Evolutionary conservation across 148 eudicot species (phyloP), one percentile per base, ranked within the genome.

Genomic region (Limonium bicolor): DNA sequence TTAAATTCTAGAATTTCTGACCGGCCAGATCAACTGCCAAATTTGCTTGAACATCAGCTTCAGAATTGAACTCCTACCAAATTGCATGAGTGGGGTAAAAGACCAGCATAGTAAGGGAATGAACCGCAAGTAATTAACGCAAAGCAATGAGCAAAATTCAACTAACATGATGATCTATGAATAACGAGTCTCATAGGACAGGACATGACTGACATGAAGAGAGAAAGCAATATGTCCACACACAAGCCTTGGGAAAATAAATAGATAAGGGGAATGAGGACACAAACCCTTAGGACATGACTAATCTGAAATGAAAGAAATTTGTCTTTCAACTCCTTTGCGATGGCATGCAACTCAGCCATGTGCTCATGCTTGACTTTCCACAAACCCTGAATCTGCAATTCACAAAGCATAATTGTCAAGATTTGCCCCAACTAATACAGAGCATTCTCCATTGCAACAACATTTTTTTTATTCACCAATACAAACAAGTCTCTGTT

Each of bases 1-100:
- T 9, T 19, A 21, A 23, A 21, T 23, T 34, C 27, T 12, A 28
- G 39, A 27, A 21, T 26, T 42, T 27, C 67, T 59, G 42, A 82
- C 94, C 78, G 37, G 74, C 72, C 38, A 87, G 94, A 43, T 32
- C 29, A 31, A 50, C 65, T 3, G 66, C 97, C 53, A 72, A 66
- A 58, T 80, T 88, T 25, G 97, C 94, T 62, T 84, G 77, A 50
- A 63, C 79, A 72, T 80, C 97, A 42, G 94, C 97, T 33, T 72
- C 94, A 3, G 81, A 57, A 59, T 88, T 88, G 4, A 66, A 64
- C 22, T 62, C 80, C 97, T 88, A 39, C 50, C 7, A 20, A 30
- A 50, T 54, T n/a, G 33, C 14, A 52, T 10, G 33, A 58, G n/a
- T 4, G 28, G 15, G 9, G 45, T 53, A 27, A 53, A 33, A 11